These are phyloP conservation scores for Cephaloascus fragrans DNA, from an alignment of 805 yeast species.

Conservation along the genomic window DNA sequence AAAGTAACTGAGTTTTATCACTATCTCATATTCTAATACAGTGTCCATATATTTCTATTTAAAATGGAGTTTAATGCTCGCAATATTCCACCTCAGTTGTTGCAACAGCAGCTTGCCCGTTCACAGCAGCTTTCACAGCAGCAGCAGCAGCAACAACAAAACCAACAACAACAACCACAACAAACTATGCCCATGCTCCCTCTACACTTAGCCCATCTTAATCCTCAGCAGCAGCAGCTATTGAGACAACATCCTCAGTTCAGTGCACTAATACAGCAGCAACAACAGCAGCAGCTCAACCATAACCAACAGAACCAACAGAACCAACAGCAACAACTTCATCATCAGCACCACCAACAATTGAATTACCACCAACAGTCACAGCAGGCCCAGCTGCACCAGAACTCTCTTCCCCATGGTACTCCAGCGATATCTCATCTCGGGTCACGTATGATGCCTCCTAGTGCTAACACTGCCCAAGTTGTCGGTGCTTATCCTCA, in stretches of 20 bases:
- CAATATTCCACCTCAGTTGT: conserved; percentile 1
- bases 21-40: too few species aligned
- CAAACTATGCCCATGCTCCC: conserved; percentile 4
- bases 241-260: conserved; percentile 22
- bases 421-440: too few species aligned
- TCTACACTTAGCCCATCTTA: conserved; percentile 21
- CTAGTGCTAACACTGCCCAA: too few species aligned
- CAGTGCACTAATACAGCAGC: conserved; percentile 18
- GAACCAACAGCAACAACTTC: conserved; percentile 7
- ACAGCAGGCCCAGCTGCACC: conserved; percentile 7
- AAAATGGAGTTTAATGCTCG: neutral
- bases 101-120: conserved; percentile 2
- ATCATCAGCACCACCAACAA: conserved; percentile 4
- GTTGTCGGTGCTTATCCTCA: conserved; percentile 1
- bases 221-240: conserved; percentile 21
- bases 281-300: conserved; percentile 17
- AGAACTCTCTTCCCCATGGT: neutral
- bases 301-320: conserved; percentile 8
- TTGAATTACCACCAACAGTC: conserved; percentile 5
- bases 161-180: conserved; percentile 3
- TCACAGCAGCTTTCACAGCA: conserved; percentile 14
- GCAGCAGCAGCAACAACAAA: conserved; percentile 6
- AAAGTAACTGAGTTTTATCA: too few species aligned
- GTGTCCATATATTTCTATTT: too few species aligned
- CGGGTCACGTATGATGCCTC: too few species aligned